These are phyloP conservation scores for Cyclocybe aegerita DNA, from an alignment of 768 basidiomycete species.

Conservation along the genomic window DNA sequence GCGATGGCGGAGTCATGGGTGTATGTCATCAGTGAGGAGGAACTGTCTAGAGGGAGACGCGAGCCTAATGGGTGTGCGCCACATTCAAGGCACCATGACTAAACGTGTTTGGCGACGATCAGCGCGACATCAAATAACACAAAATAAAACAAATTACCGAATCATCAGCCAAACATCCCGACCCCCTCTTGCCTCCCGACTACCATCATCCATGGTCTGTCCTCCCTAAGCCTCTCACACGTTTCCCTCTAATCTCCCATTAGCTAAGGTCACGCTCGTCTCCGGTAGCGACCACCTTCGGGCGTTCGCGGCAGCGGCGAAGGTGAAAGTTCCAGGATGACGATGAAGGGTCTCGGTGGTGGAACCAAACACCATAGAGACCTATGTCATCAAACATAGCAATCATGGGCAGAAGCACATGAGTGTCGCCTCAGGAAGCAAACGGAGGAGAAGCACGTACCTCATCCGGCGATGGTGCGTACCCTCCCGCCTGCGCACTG, in stretches of 20 bases:
- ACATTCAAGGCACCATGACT: no score
- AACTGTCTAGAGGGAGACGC: no score
- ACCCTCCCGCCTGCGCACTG: neutral
- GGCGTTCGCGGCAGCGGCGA: slow-evolving; percentile 1
- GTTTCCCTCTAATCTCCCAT: neutral
- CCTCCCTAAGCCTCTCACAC: slow-evolving; percentile 2
- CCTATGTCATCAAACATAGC: neutral
- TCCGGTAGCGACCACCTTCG: slow-evolving; percentile 20
- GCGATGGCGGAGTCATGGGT: no score
- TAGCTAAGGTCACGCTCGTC: slow-evolving; percentile 2
- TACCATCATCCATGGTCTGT: neutral
- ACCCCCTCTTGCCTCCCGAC: no score
- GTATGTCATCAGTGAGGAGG: no score
- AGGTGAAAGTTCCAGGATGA: neutral
- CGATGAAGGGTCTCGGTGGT: neutral
- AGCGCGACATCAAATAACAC: no score
- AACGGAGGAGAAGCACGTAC: slow-evolving; percentile 4
- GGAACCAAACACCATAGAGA: neutral
- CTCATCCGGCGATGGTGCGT: slow-evolving; percentile 2
- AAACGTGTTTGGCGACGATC: no score
- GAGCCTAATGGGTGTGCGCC: no score
- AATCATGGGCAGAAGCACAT: neutral
- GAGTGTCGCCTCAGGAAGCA: no score
- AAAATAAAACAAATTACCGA: no score
- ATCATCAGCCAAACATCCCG: no score